Base-by-base conservation (phyloP, 768 basidiomycete species). In the Coprinopsis sp. region DNA sequence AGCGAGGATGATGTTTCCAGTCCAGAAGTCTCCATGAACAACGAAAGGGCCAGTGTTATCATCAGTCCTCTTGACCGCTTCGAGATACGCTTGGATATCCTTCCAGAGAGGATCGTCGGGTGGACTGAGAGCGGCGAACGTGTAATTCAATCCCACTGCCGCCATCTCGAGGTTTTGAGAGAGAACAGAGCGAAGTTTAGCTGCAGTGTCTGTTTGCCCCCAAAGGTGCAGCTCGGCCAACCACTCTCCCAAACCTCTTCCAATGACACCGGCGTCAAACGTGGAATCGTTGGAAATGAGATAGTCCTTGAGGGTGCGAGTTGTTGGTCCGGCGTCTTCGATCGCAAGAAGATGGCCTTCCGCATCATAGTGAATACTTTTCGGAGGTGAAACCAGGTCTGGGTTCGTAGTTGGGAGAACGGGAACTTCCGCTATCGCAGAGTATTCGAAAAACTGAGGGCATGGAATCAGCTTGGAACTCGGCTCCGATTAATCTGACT, bases 11-110 rank as follows among this genome's bases (percentile, higher is more conserved):
- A 42, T 19, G 27, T 42, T 42, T 12, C 40, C 40, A 16, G 40
- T 42, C 40, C 40, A 42, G 27, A 42, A 42, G 18, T 42, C 40
- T 4, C 40, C 40, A 30, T 42, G 40, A 11, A 42, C 40, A n/a
- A 42, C n/a, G 27, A 28, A 42, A 8, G 6, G 6, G 11, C 7
- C 6, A 7, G 38, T 39, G 18, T 27, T 29, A 19, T n/a, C 25
- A 18, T 39, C 37, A 39, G 37, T 6, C 37, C 16, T n/a, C n/a
- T 19, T 24, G 25, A 42, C 4, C 6, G 5, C 4, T 18, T 28
- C 24, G 6, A 29, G 27, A 28, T 42, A 18, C 13, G 8, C 4
- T 14, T 28, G 24, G 18, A 42, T 28, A 4, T 28, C 40, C 14
- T 30, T 42, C 25, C 24, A 42, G 13, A 42, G 13, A 21, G 27